Conservation (phyloP, 1,284 basidiomycete species). For the Rhodotorula sp. region DNA sequence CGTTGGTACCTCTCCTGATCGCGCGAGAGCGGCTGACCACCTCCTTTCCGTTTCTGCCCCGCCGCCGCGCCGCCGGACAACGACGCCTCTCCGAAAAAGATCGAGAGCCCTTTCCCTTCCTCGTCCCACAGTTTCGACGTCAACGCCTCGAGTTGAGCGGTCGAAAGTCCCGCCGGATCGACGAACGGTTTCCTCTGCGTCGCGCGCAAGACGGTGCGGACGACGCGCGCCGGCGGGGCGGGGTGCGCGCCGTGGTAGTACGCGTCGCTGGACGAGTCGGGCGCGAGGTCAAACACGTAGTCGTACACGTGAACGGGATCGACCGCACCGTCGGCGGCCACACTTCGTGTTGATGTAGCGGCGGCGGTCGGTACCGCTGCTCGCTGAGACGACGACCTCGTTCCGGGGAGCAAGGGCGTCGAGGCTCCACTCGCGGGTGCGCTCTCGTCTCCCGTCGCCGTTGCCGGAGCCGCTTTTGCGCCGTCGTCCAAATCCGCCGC, state of each 20-base stretch:
- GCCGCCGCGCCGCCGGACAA: neutral
- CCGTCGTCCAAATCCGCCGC: neutral
- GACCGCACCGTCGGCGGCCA: neutral
- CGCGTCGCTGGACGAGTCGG: constrained; percentile 27
- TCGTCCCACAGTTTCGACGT: constrained; percentile 19
- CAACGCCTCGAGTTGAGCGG: constrained; percentile 17
- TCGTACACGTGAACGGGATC: constrained; percentile 35
- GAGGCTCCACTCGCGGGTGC: neutral
- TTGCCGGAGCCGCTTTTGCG: neutral
- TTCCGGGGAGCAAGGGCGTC: neutral
- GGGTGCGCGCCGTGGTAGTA: constrained; percentile 41
- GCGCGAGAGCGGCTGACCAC: constrained; percentile 9
- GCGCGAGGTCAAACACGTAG: constrained; percentile 31
- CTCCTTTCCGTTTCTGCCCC: neutral
- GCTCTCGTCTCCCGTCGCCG: neutral
- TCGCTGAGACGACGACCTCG: neutral
- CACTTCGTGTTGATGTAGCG: neutral
- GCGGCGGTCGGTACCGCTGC: neutral
- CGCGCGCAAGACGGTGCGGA: constrained; percentile 27
- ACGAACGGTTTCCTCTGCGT: constrained; percentile 23
- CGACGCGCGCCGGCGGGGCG: constrained; percentile 32
- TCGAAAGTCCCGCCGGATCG: constrained; percentile 28
- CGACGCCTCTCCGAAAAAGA: constrained; percentile 21
- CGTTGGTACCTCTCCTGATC: constrained; percentile 27
- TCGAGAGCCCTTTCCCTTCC: constrained; percentile 23